These are phyloP conservation scores for Trifolium repens DNA, from an alignment of 306 rosid species.

Conservation along the genomic window DNA sequence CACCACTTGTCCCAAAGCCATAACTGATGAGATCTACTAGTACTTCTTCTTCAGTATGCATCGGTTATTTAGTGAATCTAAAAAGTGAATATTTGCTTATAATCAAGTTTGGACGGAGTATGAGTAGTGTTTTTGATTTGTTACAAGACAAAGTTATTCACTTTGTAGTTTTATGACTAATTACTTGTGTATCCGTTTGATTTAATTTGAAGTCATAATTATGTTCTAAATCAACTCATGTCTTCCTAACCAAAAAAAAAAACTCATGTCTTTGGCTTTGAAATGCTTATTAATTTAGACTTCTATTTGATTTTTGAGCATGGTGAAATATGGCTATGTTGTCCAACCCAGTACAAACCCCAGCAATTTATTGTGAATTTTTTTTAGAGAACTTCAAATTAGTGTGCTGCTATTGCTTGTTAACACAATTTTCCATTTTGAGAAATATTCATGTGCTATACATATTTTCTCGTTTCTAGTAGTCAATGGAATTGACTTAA, in stretches of 20 bases:
- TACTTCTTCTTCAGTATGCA: neutral
- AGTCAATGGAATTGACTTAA: neutral
- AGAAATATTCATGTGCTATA: neutral
- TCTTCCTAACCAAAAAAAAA: neutral
- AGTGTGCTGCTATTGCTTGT: neutral
- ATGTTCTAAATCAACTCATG: neutral
- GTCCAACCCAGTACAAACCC: too few relatives aligned
- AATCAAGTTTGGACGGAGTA: too few relatives aligned
- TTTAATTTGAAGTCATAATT: neutral
- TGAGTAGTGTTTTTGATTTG: neutral
- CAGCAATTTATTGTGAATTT: too few relatives aligned
- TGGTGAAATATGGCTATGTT: neutral
- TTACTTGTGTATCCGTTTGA: neutral
- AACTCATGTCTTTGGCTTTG: neutral
- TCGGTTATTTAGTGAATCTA: neutral
- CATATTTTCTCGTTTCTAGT: neutral
- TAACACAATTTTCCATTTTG: neutral
- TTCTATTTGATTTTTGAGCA: neutral
- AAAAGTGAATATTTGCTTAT: too few relatives aligned
- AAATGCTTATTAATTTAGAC: neutral
- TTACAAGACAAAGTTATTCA: neutral
- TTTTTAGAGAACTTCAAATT: neutral
- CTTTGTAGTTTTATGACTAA: neutral
- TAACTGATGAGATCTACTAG: neutral
- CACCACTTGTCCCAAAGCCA: conserved; percentile 4